Percentiles rank a stretch among this genome's conserved stretches.
phyloP scores from a whole-genome alignment of 345 rosid species.

The Eucalyptus coolabah region DNA sequence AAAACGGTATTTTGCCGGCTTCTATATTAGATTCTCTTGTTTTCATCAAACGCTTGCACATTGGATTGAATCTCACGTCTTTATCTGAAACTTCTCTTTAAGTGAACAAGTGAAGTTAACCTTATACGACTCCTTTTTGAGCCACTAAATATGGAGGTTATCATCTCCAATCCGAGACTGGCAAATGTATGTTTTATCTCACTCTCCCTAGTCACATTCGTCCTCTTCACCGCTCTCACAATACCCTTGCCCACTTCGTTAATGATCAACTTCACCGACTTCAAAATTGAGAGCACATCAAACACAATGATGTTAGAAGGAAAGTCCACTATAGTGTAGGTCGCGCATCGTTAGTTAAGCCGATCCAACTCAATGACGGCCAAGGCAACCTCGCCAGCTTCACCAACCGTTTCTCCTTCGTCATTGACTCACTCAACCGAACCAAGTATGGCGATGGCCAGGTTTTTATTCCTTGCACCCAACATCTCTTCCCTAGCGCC shows the following conservation, averaged over 20 bases:
- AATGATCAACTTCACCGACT: neutral
- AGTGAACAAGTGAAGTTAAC: neutral
- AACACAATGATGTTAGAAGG: neutral
- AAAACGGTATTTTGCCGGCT: neutral
- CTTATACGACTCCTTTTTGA: neutral
- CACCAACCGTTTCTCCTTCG: slow-evolving; percentile 7
- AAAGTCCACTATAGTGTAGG: neutral
- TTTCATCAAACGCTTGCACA: neutral
- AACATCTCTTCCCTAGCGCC: neutral
- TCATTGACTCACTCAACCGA: neutral
- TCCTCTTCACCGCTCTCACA: neutral
- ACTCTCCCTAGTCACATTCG: neutral
- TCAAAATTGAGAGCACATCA: neutral
- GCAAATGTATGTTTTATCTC: neutral
- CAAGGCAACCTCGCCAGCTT: slow-evolving; percentile 3
- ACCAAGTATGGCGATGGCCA: neutral
- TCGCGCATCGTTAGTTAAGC: neutral
- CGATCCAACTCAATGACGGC: slow-evolving; percentile 1
- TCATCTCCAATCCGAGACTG: neutral
- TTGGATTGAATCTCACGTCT: neutral
- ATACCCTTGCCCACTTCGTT: neutral
- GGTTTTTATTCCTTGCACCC: neutral
- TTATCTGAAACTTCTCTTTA: neutral
- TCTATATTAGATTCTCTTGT: neutral
- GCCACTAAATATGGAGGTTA: neutral